Percentiles rank a stretch among this genome's conserved stretches.
phyloP scores from a whole-genome alignment of 768 basidiomycete genomes.

The Rhizopogon vesiculosus region DNA sequence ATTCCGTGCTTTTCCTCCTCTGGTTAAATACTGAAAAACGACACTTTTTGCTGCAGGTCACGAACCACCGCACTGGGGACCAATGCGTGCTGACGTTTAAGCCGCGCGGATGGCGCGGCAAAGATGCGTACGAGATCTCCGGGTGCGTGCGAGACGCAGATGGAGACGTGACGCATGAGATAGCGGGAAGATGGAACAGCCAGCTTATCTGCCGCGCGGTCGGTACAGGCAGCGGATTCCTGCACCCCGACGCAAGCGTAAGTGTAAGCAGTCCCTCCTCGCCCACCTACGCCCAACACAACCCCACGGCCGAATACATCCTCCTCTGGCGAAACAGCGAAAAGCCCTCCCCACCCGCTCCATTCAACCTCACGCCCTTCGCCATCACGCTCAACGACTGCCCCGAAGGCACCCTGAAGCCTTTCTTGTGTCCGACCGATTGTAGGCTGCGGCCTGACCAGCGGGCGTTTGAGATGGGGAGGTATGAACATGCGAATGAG shows the following conservation, averaged over 20 bases:
- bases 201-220: slow-evolving; percentile 84
- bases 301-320: slow-evolving; percentile 62
- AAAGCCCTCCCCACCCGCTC: slow-evolving; percentile 56
- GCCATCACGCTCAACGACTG: slow-evolving; percentile 91
- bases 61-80: slow-evolving; percentile 89
- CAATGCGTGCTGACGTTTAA: slow-evolving; percentile 90
- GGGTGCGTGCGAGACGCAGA: slow-evolving; percentile 69
- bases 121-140: slow-evolving; percentile 88
- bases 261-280: slow-evolving; percentile 42
- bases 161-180: slow-evolving; percentile 74
- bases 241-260: slow-evolving; percentile 71
- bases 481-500: slow-evolving; percentile 78
- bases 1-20: background rate
- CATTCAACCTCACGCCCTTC: slow-evolving; percentile 95
- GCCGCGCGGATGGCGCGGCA: slow-evolving; percentile 91
- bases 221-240: slow-evolving; percentile 51
- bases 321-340: slow-evolving; percentile 92
- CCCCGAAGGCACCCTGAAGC: slow-evolving; percentile 60
- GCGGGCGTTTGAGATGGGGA: slow-evolving; percentile 87
- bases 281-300: slow-evolving; percentile 13
- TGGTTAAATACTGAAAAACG: background rate
- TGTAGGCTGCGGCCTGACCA: slow-evolving; percentile 92
- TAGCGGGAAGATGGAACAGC: slow-evolving; percentile 93
- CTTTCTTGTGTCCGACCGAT: slow-evolving; percentile 83
- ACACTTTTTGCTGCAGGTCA: slow-evolving; percentile 40